phyloP scores from a whole-genome alignment of 2,329 filamentous ascomycete species.

The Calonectria pseudoreteaudii region DNA sequence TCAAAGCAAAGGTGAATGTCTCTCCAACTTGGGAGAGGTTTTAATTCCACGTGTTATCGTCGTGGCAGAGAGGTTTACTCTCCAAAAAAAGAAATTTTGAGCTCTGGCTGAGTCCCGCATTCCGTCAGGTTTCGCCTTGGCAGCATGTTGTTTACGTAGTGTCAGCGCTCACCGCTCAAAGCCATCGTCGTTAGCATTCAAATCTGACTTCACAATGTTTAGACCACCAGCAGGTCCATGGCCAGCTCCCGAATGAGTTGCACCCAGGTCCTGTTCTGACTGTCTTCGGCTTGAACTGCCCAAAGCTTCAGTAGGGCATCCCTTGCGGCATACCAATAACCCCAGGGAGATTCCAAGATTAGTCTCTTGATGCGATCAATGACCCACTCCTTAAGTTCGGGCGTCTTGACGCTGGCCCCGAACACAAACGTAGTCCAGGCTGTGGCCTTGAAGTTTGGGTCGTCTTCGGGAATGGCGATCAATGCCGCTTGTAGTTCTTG shows the following conservation, averaged over 20 bases:
- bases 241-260: conserved; percentile 55
- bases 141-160: background rate
- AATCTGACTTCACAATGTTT: conserved; percentile 26
- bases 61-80: background rate
- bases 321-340: conserved; percentile 60
- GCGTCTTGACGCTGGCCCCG: conserved; percentile 62
- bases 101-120: background rate
- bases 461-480: conserved; percentile 58
- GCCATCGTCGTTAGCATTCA: background rate
- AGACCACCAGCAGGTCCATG: conserved; percentile 59
- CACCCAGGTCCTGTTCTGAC: conserved; percentile 53
- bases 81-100: background rate
- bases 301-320: conserved; percentile 59
- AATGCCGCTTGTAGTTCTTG: conserved; percentile 61
- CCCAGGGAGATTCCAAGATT: conserved; percentile 59
- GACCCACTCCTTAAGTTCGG: conserved; percentile 59
- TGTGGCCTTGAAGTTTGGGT: conserved; percentile 67
- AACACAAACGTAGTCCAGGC: conserved; percentile 69
- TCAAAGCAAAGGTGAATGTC: background rate
- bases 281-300: conserved; percentile 50
- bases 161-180: background rate
- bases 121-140: background rate
- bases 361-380: conserved; percentile 57
- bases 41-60: background rate
- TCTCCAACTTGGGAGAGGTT: background rate